phyloP scores from a whole-genome alignment of 305 asterid species.

The Fraxinus latifolia region DNA sequence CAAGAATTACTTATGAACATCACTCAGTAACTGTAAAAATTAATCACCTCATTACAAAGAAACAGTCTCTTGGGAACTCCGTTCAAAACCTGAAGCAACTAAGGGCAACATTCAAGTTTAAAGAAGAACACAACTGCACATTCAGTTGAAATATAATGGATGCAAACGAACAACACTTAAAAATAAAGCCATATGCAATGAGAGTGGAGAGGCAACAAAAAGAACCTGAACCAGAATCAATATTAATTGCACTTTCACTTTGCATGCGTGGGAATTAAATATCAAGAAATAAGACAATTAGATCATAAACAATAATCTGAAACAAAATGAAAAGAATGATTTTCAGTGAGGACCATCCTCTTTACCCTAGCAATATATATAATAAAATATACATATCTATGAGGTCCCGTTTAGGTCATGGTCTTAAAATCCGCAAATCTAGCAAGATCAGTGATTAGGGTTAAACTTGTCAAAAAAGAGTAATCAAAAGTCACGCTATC shows the following conservation, averaged over 20 bases:
- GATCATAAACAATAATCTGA: not conserved
- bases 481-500: not conserved
- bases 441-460: not conserved
- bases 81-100: not conserved
- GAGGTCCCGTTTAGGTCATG: conserved; percentile 6
- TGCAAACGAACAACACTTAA: not conserved
- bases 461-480: not conserved
- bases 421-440: not conserved
- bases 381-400: not conserved
- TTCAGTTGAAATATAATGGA: not conserved
- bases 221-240: not conserved
- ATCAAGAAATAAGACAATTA: not conserved
- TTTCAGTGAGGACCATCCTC: conserved; percentile 14
- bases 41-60: not conserved
- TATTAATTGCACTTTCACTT: not conserved
- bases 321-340: not conserved
- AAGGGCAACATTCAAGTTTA: not conserved
- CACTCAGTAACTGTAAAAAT: not conserved
- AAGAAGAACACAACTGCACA: not conserved
- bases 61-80: not conserved
- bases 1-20: not conserved
- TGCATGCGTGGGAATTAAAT: conserved; percentile 11
- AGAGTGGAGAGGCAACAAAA: not conserved
- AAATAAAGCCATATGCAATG: not conserved
- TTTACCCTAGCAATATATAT: not conserved